Percentiles rank a stretch among this genome's conserved stretches.
Conservation (phyloP, 192 early-diverging fungal species). For the Pilaira anomala region DNA sequence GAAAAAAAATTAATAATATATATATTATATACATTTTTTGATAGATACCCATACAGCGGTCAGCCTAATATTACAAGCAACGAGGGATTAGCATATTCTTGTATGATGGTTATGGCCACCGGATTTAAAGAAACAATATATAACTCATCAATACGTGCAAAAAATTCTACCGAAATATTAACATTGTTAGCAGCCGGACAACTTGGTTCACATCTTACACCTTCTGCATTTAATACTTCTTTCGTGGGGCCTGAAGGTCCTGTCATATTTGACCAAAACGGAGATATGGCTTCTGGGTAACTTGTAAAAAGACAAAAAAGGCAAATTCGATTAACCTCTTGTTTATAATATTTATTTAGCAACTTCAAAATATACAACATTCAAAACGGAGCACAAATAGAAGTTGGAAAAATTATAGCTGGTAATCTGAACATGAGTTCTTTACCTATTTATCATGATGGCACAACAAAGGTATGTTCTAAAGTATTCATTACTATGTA, state of each 20-base stretch:
- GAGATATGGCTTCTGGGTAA: slow-evolving; percentile 39
- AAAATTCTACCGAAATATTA: slow-evolving; percentile 19
- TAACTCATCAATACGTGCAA: slow-evolving; percentile 21
- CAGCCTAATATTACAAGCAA: slow-evolving; percentile 41
- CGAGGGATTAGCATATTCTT: slow-evolving; percentile 53
- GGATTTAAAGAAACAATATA: slow-evolving; percentile 43
- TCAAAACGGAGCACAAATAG: slow-evolving; percentile 34
- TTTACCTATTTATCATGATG: slow-evolving; percentile 44
- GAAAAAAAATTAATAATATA: background rate
- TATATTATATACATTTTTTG: background rate
- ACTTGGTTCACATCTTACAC: slow-evolving; percentile 37
- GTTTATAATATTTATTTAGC: slow-evolving; percentile 14
- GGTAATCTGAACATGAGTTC: slow-evolving; percentile 40
- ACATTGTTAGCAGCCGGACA: slow-evolving; percentile 30
- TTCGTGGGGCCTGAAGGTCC: slow-evolving; percentile 47
- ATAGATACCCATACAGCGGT: slow-evolving; percentile 45
- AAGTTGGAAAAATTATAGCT: slow-evolving; percentile 42
- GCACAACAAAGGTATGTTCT: slow-evolving; percentile 33
- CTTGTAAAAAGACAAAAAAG: slow-evolving; percentile 3
- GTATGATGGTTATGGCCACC: slow-evolving; percentile 49
- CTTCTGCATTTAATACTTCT: slow-evolving; percentile 40
- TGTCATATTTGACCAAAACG: slow-evolving; percentile 44
- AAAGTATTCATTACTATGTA: background rate
- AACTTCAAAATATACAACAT: slow-evolving; percentile 47
- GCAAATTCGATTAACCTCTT: background rate